Base-by-base conservation (phyloP, 2,329 filamentous ascomycete genomes). In the Fusarium marasasianum region DNA sequence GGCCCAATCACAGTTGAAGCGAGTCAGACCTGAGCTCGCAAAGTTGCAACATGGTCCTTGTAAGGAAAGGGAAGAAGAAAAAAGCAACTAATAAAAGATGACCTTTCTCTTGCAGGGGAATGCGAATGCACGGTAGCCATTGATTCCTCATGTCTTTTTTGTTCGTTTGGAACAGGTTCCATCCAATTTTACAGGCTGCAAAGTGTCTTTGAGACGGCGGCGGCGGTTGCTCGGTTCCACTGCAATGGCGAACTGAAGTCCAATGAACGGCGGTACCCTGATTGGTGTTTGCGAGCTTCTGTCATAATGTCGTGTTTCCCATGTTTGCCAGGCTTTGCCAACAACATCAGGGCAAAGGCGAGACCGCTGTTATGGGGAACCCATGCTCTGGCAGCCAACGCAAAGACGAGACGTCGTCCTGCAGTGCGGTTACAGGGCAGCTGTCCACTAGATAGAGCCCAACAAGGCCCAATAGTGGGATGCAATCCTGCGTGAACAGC, bases 1-100 rank as follows among this genome's bases (percentile, higher is more conserved):
- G 74, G 65, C 54, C 77, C 77, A 78, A 78, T 78, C 75, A 78
- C 53, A 64, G 64, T 63, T 41, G 67, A 67, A 72, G 69, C 77
- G 77, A 79, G 77, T 79, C 77, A 79, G 77, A 64, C 70, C 74
- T 78, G 72, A 62, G 63, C 69, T 74, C 68, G 73, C 40, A 65
- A 66, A 57, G 55, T 57, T 48, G 55, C 72, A 66, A 74, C 53
- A 72, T 24, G 55, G 40, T 26, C 40, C 40, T 57, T 47, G 54
- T 35, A 56, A 58, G 38, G 43, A 45, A 35, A 66, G 26, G 53
- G 14, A 20, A 33, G 53, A 12, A 15, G n/a, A 24, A 35, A 35
- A 67, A 45, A 50, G 53, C 4, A 61, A 40, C 56, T 31, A 69
- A 53, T 31, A 69, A 53, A 69, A 54, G 64, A 54, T 45, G 54